A percentile compares a stretch with the other conserved stretches of the same genome.
These are phyloP conservation scores for Candida gorgasii DNA, from an alignment of 805 yeast genomes.

Conservation along the genomic window DNA sequence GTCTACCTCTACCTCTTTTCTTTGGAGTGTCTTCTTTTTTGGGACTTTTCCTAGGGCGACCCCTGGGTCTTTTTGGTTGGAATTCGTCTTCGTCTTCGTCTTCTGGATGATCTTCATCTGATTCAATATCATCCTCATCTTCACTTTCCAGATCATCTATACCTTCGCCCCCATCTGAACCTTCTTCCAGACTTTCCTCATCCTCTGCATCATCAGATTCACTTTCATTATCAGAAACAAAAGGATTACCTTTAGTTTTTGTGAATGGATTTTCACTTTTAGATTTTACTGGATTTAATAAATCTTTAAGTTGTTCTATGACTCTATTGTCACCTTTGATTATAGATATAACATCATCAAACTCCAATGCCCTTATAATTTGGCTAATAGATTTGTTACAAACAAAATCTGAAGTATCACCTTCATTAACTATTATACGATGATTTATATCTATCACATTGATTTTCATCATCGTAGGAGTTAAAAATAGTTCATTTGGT, in stretches of 20 bases:
- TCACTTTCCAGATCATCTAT: neutral
- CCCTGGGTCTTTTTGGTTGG: neutral
- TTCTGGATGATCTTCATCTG: neutral
- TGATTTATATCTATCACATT: neutral
- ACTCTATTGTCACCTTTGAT: neutral
- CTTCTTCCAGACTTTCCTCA: neutral
- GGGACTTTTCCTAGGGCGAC: no score
- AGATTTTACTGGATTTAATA: neutral
- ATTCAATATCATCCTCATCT: neutral
- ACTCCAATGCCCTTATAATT: neutral
- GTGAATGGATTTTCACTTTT: neutral
- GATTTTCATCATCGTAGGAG: neutral
- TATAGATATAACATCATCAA: neutral
- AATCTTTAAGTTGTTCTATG: neutral
- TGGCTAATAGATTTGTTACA: neutral
- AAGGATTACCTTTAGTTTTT: neutral
- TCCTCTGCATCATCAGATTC: neutral
- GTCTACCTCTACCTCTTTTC: slow-evolving; percentile 5
- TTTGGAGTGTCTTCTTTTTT: neutral
- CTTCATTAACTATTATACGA: neutral
- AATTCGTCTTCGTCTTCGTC: neutral
- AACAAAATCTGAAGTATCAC: neutral
- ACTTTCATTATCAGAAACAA: neutral
- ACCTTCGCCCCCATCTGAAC: neutral
- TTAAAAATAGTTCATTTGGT: slow-evolving; percentile 2